Conservation (phyloP, 257 asterid genomes). For the Solanum chilense region DNA sequence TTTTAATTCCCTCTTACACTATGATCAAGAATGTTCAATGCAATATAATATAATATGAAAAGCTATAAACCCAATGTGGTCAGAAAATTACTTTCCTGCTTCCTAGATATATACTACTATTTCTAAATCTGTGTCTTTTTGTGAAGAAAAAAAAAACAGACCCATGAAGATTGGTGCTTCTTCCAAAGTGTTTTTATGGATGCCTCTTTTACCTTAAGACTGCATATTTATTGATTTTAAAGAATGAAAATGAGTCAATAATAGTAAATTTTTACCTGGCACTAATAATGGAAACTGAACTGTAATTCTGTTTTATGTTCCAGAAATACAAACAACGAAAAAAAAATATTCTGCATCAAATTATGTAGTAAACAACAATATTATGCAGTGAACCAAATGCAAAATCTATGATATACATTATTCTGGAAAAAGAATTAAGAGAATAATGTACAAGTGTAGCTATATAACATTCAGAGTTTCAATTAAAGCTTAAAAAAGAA, state of each 20-base stretch:
- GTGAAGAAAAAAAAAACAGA: neutral
- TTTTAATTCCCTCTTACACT: neutral
- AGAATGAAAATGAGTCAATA: neutral
- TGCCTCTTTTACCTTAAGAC: neutral
- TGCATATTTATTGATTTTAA: neutral
- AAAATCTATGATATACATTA: neutral
- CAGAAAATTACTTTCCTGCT: neutral
- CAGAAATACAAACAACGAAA: neutral
- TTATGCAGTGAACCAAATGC: neutral
- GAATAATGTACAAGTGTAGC: neutral
- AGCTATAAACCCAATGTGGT: neutral
- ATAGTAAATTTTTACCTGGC: neutral
- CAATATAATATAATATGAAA: neutral
- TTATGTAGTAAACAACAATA: neutral
- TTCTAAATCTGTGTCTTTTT: neutral
- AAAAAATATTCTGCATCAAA: neutral
- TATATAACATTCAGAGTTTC: neutral
- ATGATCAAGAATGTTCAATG: neutral
- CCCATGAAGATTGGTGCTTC: neutral
- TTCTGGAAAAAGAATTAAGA: neutral
- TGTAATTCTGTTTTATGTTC: neutral
- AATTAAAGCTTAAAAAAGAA: neutral
- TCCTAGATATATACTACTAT: neutral
- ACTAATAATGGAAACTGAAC: neutral
- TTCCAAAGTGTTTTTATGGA: neutral